phyloP scores from a whole-genome alignment of 2,329 filamentous ascomycete genomes.

The Didymella sp. region DNA sequence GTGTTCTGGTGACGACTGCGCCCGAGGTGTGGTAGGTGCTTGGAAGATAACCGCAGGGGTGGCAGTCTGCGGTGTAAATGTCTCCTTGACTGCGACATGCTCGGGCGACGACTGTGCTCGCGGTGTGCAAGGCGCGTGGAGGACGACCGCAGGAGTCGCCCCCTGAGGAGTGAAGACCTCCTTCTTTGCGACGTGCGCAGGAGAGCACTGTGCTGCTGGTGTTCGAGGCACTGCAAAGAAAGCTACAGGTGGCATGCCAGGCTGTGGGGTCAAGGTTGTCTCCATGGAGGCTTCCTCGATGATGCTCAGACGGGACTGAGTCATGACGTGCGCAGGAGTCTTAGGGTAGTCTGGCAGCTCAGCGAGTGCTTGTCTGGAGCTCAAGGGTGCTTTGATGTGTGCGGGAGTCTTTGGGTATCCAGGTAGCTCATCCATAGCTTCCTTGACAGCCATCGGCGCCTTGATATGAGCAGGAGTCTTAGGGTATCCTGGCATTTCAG shows the following conservation, averaged over 20 bases:
- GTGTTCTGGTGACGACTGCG: constrained; percentile 6
- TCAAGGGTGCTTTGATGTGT: constrained; percentile 31
- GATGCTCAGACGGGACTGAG: constrained; percentile 9
- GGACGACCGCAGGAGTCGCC: constrained; percentile 1
- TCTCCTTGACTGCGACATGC: constrained; percentile 8
- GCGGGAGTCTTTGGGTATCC: constrained; percentile 34
- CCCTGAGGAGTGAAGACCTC: constrained; percentile 10
- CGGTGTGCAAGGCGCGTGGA: constrained; percentile 11
- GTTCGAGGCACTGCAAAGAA: constrained; percentile 15
- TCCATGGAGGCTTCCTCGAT: constrained; percentile 17
- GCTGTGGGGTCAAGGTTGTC: constrained; percentile 1
- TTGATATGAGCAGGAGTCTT: constrained; percentile 30
- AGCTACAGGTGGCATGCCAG: constrained; percentile 5
- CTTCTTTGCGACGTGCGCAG: constrained; percentile 13
- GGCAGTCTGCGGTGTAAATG: background rate
- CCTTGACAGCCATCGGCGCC: constrained; percentile 24
- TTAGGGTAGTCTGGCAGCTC: constrained; percentile 29
- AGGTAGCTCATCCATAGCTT: constrained; percentile 33
- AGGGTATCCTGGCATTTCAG: constrained; percentile 33
- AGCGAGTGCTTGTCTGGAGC: constrained; percentile 29
- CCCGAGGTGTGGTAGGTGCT: background rate
- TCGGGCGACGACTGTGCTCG: constrained; percentile 14
- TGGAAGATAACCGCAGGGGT: background rate
- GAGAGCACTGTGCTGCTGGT: constrained; percentile 16
- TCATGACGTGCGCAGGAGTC: constrained; percentile 17